Evolutionary conservation across 73 alveolate genomes (phyloP).

Genomic region (Paramecium pentaurelia): DNA sequence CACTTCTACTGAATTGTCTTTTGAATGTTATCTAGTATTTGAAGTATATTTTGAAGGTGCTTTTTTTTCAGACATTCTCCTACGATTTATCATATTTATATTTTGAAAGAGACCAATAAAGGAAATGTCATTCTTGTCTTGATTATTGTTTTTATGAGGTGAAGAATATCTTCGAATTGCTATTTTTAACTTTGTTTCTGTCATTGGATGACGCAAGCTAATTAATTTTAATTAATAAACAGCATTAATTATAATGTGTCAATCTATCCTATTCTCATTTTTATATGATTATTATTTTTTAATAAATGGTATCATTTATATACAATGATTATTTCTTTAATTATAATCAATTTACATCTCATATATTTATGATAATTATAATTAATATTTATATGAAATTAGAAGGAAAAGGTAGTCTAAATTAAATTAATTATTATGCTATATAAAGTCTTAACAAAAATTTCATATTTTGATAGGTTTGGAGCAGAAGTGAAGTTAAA

Average conservation of each 20-base stretch:
- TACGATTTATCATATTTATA: background rate
- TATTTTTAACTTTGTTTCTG: background rate
- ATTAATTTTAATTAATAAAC: background rate
- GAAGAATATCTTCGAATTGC: background rate
- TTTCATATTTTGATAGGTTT: background rate
- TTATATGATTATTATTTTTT: background rate
- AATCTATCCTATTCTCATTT: background rate
- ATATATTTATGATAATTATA: background rate
- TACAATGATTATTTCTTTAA: too few relatives aligned
- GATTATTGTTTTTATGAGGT: background rate
- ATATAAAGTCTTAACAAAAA: background rate
- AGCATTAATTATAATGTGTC: background rate
- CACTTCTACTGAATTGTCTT: background rate
- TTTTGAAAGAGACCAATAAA: background rate
- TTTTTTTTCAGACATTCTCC: background rate
- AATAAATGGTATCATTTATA: background rate
- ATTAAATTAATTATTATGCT: background rate
- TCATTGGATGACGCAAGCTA: background rate
- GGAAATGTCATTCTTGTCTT: background rate
- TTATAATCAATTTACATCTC: too few relatives aligned
- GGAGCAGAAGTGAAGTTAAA: slow-evolving; percentile 1
- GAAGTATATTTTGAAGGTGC: background rate
- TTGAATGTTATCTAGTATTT: background rate
- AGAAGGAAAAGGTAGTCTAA: background rate
- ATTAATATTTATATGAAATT: too few relatives aligned